A percentile compares a stretch with the other conserved stretches of the same genome.
These are phyloP conservation scores for Xylaria intraflava DNA, from an alignment of 495 filamentous ascomycete species.

Conservation along the genomic window DNA sequence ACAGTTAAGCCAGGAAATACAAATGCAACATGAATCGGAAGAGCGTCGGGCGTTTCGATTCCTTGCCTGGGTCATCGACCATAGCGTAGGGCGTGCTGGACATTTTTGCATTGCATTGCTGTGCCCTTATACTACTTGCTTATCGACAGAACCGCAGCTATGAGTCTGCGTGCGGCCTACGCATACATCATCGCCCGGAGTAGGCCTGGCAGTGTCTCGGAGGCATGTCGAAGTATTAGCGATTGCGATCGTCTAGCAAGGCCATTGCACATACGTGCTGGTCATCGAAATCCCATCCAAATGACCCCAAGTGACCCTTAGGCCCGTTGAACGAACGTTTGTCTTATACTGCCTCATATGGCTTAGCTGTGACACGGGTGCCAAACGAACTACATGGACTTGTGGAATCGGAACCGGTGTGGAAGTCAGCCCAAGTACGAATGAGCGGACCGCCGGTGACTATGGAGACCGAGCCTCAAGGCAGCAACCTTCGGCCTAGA, in stretches of 20 bases:
- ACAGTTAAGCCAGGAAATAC: no score
- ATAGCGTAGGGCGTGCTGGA: slow-evolving; percentile 30
- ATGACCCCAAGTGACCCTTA: slow-evolving; percentile 35
- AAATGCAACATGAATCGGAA: no score
- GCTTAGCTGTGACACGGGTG: slow-evolving; percentile 29
- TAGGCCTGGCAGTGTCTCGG: no score
- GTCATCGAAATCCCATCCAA: slow-evolving; percentile 36
- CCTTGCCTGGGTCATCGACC: no score
- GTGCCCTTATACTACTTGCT: slow-evolving; percentile 31
- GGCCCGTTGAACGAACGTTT: slow-evolving; percentile 36
- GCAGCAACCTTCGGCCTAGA: slow-evolving; percentile 30
- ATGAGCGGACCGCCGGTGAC: slow-evolving; percentile 22
- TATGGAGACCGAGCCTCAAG: slow-evolving; percentile 33
- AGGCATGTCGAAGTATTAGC: no score
- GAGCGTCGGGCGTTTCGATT: slow-evolving; percentile 25
- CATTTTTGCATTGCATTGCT: slow-evolving; percentile 24
- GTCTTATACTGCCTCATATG: slow-evolving; percentile 28
- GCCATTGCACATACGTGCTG: slow-evolving; percentile 12
- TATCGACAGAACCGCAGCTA: slow-evolving; percentile 26
- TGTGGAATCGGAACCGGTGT: no score
- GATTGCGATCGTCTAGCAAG: no score
- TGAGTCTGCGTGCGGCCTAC: no score
- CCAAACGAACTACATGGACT: no score
- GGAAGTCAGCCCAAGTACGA: slow-evolving; percentile 18
- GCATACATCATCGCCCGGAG: no score